A percentile compares a stretch with the other conserved stretches of the same genome.
Conservation (phyloP, 164 flowering plant genomes). For the Euptelea pleiosperma region DNA sequence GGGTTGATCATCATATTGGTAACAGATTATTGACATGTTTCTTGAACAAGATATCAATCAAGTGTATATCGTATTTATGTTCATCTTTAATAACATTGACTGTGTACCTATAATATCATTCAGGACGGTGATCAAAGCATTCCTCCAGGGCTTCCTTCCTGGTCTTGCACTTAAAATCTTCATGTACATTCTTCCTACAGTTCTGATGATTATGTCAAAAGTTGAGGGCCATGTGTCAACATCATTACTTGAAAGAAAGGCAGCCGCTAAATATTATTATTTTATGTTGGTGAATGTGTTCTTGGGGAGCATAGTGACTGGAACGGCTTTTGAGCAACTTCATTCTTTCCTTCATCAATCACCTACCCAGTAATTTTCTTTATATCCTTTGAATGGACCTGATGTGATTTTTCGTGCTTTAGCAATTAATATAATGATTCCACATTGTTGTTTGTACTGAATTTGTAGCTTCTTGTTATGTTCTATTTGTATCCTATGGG, state of each 20-base stretch:
- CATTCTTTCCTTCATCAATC: slow-evolving; percentile 85
- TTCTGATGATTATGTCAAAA: slow-evolving; percentile 89
- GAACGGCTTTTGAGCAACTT: slow-evolving; percentile 95
- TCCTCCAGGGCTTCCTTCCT: slow-evolving; percentile 98
- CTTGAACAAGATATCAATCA: background rate
- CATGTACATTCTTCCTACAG: slow-evolving; percentile 70
- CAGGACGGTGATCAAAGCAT: slow-evolving; percentile 88
- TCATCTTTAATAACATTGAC: slow-evolving; percentile 3
- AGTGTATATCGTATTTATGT: background rate
- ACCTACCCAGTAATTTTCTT: slow-evolving; percentile 67
- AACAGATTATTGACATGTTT: background rate
- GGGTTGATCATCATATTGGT: too few species aligned
- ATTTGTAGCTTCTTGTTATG: background rate
- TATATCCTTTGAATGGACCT: slow-evolving; percentile 8
- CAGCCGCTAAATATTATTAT: slow-evolving; percentile 87
- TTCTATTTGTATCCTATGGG: too few species aligned
- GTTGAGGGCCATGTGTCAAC: slow-evolving; percentile 78
- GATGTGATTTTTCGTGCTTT: background rate
- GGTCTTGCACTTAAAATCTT: slow-evolving; percentile 90
- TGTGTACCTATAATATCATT: slow-evolving; percentile 14
- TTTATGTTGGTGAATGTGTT: slow-evolving; percentile 96
- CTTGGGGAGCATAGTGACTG: slow-evolving; percentile 87
- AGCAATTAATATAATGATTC: background rate
- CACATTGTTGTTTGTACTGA: background rate
- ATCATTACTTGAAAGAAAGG: slow-evolving; percentile 70